A percentile compares a stretch with the other conserved stretches of the same genome.
phyloP scores from a whole-genome alignment of 495 filamentous ascomycete species.

The Mycothermus thermophilus region DNA sequence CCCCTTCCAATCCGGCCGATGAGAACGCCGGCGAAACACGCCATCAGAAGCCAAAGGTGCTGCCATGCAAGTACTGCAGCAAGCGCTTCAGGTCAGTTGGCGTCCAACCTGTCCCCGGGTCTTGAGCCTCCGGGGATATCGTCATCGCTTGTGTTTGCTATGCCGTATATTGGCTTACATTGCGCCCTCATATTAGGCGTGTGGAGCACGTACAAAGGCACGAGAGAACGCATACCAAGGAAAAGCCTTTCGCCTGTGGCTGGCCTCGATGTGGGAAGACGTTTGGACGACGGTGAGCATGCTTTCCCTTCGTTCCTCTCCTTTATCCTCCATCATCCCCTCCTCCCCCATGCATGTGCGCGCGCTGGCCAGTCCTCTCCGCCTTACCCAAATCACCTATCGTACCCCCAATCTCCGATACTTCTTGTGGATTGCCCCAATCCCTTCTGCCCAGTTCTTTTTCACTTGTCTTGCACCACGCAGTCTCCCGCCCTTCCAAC shows the following conservation, averaged over 20 bases:
- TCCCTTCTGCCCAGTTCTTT: too few species aligned
- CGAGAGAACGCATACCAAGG: constrained; percentile 47
- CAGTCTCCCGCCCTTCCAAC: too few species aligned
- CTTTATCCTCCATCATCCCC: constrained; percentile 1
- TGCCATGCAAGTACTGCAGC: constrained; percentile 42
- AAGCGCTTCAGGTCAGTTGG: constrained; percentile 39
- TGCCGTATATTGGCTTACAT: constrained; percentile 27
- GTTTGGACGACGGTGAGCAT: constrained; percentile 42
- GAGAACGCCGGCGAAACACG: constrained; percentile 31
- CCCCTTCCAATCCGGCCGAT: constrained; percentile 26
- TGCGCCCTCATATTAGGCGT: constrained; percentile 35
- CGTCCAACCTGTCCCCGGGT: neutral
- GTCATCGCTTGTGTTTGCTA: constrained; percentile 1
- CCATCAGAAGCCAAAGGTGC: constrained; percentile 39
- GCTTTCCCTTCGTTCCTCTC: constrained; percentile 6
- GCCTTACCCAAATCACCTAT: neutral
- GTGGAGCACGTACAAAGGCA: constrained; percentile 48
- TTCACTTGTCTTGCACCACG: too few species aligned
- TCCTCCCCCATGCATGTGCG: too few species aligned
- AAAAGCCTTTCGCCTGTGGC: constrained; percentile 43
- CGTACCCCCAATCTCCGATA: too few species aligned
- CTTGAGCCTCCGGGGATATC: constrained; percentile 10
- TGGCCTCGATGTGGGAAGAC: constrained; percentile 42
- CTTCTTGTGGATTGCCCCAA: too few species aligned
- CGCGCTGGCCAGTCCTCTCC: neutral